Base-by-base conservation (phyloP, 352 stramenopile genomes). In the Pythium graminicola region DNA sequence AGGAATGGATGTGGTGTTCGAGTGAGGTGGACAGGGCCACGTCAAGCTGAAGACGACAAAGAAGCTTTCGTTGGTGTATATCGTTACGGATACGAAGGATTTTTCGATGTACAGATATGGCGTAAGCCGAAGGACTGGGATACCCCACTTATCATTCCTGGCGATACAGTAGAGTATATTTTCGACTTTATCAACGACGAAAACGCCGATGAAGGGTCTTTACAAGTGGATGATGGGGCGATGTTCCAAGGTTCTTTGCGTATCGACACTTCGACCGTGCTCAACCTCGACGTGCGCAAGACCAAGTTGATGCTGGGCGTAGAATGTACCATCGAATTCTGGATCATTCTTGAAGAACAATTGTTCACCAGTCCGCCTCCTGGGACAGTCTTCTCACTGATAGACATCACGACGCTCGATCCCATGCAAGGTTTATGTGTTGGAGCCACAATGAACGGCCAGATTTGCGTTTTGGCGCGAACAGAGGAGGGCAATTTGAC, bases 311-410 rank as follows among this genome's bases (percentile, higher is more conserved):
- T 64, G 6, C 42, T 68, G 0, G 53, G 65, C 2, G 60, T 60
- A 26, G 79, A 89, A 40, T 72, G 57, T 36, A 81, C 70, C 1
- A 53, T 84, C 14, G 74, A 87, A 44, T 75, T 72, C 23, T 89
- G 79, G 79, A 35, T 77, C 1, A 63, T 61, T 26, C 16, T 57
- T 26, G 6, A 24, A 35, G 46, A 54, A n/a, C n/a, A n/a, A n/a
- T n/a, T n/a, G n/a, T n/a, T n/a, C n/a, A n/a, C n/a, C n/a, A n/a
- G n/a, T n/a, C n/a, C n/a, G n/a, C n/a, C 9, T 36, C 2, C 5
- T 14, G 5, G 4, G 4, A 41, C 24, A n/a, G 27, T 32, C 19
- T 43, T 51, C 47, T 39, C n/a, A 10, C 38, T 62, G 13, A 6
- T 62, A 0, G 47, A 57, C 31, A 43, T 63, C 17, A 17, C 32